These are phyloP conservation scores for Schwanniomyces occidentalis DNA, from an alignment of 805 yeast genomes.

Conservation along the genomic window DNA sequence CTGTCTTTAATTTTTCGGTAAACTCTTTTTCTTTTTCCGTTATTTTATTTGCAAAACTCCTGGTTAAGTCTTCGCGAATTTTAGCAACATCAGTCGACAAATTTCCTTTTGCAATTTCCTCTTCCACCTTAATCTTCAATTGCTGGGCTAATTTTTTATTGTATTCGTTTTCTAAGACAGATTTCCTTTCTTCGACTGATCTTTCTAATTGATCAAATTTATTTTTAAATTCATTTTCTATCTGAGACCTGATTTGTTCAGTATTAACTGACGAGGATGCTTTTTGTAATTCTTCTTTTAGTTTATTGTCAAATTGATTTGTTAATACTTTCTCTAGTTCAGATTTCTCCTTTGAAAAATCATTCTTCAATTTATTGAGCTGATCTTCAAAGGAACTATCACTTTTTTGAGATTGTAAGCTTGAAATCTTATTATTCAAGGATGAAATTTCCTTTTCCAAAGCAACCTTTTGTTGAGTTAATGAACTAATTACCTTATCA, in stretches of 20 bases:
- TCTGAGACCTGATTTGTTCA: slow-evolving; percentile 23
- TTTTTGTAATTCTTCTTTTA: slow-evolving; percentile 34
- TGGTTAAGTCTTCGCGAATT: slow-evolving; percentile 9
- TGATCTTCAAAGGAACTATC: slow-evolving; percentile 15
- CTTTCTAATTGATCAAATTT: slow-evolving; percentile 19
- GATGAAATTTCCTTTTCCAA: slow-evolving; percentile 9
- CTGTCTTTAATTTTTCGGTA: slow-evolving; percentile 17
- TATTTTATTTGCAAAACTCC: slow-evolving; percentile 19
- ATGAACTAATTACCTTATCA: slow-evolving; percentile 9
- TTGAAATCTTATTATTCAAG: slow-evolving; percentile 12
- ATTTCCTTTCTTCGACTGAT: slow-evolving; percentile 18
- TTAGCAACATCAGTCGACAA: slow-evolving; percentile 6
- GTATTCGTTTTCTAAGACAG: slow-evolving; percentile 39
- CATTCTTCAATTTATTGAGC: slow-evolving; percentile 25
- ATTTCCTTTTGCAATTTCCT: slow-evolving; percentile 7
- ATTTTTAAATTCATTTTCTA: slow-evolving; percentile 22
- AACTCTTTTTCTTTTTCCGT: slow-evolving; percentile 21
- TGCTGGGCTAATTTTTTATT: slow-evolving; percentile 24
- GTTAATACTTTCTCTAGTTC: slow-evolving; percentile 14
- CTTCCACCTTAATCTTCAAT: slow-evolving; percentile 17
- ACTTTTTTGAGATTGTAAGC: slow-evolving; percentile 1
- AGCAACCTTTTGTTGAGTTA: slow-evolving; percentile 13
- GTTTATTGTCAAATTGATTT: slow-evolving; percentile 19
- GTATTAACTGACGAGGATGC: slow-evolving; percentile 20
- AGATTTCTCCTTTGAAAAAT: slow-evolving; percentile 12